These are phyloP conservation scores for Ustilago vetiveriae DNA, from an alignment of 1,284 basidiomycete species.

Conservation along the genomic window DNA sequence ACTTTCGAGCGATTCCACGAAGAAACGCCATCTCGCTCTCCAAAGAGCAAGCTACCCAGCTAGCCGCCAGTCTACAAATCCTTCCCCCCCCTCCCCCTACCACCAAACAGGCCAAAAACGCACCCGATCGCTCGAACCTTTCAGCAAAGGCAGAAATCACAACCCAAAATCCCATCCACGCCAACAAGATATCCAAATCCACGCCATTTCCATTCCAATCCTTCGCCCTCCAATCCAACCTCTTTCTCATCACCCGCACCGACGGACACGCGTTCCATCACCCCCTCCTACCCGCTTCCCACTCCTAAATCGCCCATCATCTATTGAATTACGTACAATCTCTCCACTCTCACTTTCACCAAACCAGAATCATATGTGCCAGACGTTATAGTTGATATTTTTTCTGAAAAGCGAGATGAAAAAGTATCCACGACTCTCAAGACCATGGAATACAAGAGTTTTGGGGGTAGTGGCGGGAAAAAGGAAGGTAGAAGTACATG, in stretches of 20 bases:
- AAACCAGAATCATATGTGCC: not conserved
- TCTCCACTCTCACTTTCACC: no score
- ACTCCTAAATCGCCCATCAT: not conserved
- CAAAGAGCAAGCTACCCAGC: not conserved
- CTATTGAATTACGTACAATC: no score
- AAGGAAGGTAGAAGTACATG: slow-evolving; percentile 41
- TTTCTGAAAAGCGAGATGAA: slow-evolving; percentile 42
- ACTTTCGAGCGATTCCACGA: not conserved
- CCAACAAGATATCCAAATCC: no score
- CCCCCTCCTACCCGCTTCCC: not conserved
- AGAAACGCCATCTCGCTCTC: slow-evolving; percentile 11
- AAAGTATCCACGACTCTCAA: slow-evolving; percentile 1
- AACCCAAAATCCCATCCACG: no score
- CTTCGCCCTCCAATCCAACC: slow-evolving; percentile 3
- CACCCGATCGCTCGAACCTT: no score
- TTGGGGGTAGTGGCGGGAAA: slow-evolving; percentile 8
- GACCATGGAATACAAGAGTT: not conserved
- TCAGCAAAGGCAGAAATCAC: no score
- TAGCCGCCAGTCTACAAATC: not conserved
- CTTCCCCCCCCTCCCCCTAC: no score
- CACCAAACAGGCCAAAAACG: no score
- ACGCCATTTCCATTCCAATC: not conserved
- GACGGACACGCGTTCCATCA: slow-evolving; percentile 16
- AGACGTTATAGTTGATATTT: slow-evolving; percentile 7
- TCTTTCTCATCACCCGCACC: slow-evolving; percentile 11